A percentile compares a stretch with the other conserved stretches of the same genome.
Evolutionary conservation across 2,329 filamentous ascomycete genomes (phyloP).

Genomic region (Didymellaceae sp.): DNA sequence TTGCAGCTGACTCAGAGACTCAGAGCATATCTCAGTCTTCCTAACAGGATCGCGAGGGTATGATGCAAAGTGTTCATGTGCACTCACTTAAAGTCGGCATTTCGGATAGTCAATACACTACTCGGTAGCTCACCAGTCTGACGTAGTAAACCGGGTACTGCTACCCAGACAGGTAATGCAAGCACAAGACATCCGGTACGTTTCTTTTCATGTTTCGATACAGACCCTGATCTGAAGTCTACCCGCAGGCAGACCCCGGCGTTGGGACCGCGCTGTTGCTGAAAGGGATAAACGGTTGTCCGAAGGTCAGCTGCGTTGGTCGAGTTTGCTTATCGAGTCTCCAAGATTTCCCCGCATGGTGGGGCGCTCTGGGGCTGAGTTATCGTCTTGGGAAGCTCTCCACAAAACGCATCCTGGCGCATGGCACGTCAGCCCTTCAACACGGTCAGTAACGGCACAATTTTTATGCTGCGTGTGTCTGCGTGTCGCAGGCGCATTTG

Average conservation of each 20-base stretch:
- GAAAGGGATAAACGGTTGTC: slow-evolving; percentile 3
- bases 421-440: background rate
- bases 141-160: slow-evolving; percentile 8
- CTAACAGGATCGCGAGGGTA: slow-evolving; percentile 1
- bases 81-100: background rate
- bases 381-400: slow-evolving; percentile 5
- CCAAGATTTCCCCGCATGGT: slow-evolving; percentile 9
- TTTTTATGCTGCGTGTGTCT: background rate
- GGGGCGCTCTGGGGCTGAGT: background rate
- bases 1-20: background rate
- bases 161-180: slow-evolving; percentile 5
- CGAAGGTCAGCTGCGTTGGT: slow-evolving; percentile 11
- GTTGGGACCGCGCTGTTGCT: slow-evolving; percentile 1
- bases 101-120: background rate
- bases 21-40: background rate
- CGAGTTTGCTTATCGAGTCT: slow-evolving; percentile 7
- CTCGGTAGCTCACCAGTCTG: background rate
- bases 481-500: background rate
- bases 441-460: slow-evolving; percentile 3
- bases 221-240: slow-evolving; percentile 10
- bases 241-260: slow-evolving; percentile 2
- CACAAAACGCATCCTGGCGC: slow-evolving; percentile 6
- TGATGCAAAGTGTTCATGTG: slow-evolving; percentile 11
- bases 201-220: slow-evolving; percentile 17
- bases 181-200: slow-evolving; percentile 1